phyloP scores from a whole-genome alignment of 768 basidiomycete genomes.

The Auriculariales sp. region DNA sequence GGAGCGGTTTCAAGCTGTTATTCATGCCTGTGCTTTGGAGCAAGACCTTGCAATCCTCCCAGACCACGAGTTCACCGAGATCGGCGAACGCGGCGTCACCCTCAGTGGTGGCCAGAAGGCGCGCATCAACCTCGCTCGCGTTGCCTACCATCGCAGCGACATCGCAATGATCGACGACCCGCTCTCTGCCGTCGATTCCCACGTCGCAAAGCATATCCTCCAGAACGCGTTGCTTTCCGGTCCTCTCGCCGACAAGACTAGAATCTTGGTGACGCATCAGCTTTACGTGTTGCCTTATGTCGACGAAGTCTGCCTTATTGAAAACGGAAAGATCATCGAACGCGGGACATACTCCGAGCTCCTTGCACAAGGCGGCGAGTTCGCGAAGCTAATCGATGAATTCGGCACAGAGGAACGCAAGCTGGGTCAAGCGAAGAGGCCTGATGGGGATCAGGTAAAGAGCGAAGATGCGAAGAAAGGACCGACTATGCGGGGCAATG shows the following conservation, averaged over 20 bases:
- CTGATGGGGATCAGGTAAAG: conserved; percentile 9
- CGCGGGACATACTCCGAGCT: conserved; percentile 47
- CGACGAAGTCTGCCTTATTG: conserved; percentile 52
- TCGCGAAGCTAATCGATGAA: conserved; percentile 40
- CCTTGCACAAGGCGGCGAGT: conserved; percentile 25
- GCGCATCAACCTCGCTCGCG: conserved; percentile 59
- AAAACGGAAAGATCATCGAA: conserved; percentile 42
- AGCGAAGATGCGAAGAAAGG: conserved; percentile 7
- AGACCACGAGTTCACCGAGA: conserved; percentile 52
- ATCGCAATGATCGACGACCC: conserved; percentile 74
- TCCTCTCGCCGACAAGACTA: conserved; percentile 37
- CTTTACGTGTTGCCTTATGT: conserved; percentile 41
- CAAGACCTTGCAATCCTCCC: conserved; percentile 62
- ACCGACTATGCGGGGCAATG: conserved; percentile 15
- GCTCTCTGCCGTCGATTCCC: conserved; percentile 63
- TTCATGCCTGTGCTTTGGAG: conserved; percentile 52
- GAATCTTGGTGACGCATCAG: conserved; percentile 51
- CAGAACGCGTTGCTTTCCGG: conserved; percentile 47
- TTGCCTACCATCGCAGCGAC: conserved; percentile 58
- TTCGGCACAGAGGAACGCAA: conserved; percentile 30
- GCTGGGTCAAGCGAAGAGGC: conserved; percentile 14
- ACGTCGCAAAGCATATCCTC: conserved; percentile 53
- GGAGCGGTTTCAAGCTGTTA: conserved; percentile 40
- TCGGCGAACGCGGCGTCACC: conserved; percentile 68
- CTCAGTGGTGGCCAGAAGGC: conserved; percentile 60